Percentiles rank a stretch among this genome's conserved stretches.
Evolutionary conservation across 2,329 filamentous ascomycete genomes (phyloP).

Genomic region (Sporothrix brasiliensis): DNA sequence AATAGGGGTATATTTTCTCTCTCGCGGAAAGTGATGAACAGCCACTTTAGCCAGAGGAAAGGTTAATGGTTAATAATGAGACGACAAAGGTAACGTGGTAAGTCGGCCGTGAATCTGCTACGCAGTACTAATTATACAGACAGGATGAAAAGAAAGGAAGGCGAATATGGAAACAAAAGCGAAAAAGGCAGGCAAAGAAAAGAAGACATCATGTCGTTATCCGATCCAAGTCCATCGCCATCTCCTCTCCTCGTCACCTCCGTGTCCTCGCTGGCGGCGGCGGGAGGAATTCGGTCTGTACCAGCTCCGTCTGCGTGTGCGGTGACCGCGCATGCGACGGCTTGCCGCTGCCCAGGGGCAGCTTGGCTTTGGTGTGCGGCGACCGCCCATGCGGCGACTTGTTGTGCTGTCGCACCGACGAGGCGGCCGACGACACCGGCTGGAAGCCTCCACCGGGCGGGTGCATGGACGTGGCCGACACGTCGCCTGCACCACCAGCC

Average conservation of each 20-base stretch:
- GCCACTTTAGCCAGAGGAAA: background rate
- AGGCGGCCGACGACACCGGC: background rate
- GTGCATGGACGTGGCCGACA: constrained; percentile 12
- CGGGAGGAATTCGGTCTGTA: constrained; percentile 48
- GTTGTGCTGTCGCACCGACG: background rate
- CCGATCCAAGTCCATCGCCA: background rate
- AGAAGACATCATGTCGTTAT: background rate
- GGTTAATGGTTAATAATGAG: background rate
- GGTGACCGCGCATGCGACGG: constrained; percentile 6
- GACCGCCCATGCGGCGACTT: constrained; percentile 14
- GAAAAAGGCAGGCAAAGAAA: background rate
- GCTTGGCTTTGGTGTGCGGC: constrained; percentile 2
- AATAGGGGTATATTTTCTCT: constrained; percentile 10
- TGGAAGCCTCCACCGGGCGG: background rate
- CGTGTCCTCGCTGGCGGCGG: constrained; percentile 39
- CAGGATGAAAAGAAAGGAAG: constrained; percentile 10
- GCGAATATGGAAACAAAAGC: constrained; percentile 9
- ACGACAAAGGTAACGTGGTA: background rate
- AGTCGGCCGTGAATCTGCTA: constrained; percentile 11
- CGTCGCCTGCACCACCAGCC: background rate
- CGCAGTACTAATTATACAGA: constrained; percentile 9
- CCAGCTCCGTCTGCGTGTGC: constrained; percentile 41
- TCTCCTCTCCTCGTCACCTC: constrained; percentile 30
- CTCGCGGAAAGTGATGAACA: background rate
- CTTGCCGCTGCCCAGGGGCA: background rate